phyloP scores from a whole-genome alignment of 768 basidiomycete genomes.

The Mycena haematopus region DNA sequence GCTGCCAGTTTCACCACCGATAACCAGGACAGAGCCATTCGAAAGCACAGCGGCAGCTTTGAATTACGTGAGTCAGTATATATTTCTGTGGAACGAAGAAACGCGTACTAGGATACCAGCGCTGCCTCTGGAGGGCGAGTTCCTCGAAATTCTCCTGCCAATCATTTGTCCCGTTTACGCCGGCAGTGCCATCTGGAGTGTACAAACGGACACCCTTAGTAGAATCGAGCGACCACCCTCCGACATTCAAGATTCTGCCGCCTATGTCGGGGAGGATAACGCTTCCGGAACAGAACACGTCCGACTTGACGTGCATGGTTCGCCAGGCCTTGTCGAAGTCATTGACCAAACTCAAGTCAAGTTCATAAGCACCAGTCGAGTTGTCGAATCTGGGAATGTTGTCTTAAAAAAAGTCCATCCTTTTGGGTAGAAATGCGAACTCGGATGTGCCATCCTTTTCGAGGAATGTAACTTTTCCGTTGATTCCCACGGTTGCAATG shows the following conservation, averaged over 20 bases:
- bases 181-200: constrained; percentile 68
- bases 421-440: constrained; percentile 35
- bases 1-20: constrained; percentile 73
- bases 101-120: constrained; percentile 42
- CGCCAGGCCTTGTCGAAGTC: constrained; percentile 68
- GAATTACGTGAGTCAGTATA: constrained; percentile 43
- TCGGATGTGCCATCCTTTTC: constrained; percentile 72
- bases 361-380: constrained; percentile 80
- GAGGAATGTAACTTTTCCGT: constrained; percentile 82
- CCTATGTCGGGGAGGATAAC: constrained; percentile 79
- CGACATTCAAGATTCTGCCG: constrained; percentile 68
- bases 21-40: constrained; percentile 66
- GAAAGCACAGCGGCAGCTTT: constrained; percentile 69
- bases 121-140: constrained; percentile 57
- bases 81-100: not conserved
- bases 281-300: constrained; percentile 81
- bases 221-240: constrained; percentile 74
- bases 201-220: constrained; percentile 79
- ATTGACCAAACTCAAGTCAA: constrained; percentile 65
- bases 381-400: constrained; percentile 56
- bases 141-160: constrained; percentile 76
- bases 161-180: constrained; percentile 76
- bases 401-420: not conserved
- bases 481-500: constrained; percentile 77
- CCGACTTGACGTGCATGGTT: constrained; percentile 73